These are phyloP conservation scores for Zygosaccharomyces sapae DNA, from an alignment of 1,139 yeast species.

Conservation along the genomic window DNA sequence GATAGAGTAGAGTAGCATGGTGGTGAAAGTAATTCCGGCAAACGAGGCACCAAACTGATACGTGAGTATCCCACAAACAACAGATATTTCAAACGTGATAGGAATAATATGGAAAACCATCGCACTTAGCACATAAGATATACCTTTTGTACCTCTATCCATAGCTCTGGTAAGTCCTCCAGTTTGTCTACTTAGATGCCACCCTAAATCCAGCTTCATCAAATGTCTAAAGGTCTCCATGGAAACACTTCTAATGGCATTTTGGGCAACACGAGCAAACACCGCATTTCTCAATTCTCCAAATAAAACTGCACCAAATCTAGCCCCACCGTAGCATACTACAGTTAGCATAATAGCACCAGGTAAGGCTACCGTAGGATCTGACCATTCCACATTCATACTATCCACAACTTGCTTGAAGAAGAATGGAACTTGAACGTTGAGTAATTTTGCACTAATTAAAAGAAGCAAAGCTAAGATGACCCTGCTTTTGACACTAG, in stretches of 20 bases:
- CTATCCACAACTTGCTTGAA: conserved; percentile 85
- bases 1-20: conserved; percentile 81
- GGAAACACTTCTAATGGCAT: conserved; percentile 89
- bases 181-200: conserved; percentile 87
- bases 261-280: conserved; percentile 92
- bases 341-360: conserved; percentile 66
- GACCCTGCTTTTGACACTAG: conserved; percentile 70
- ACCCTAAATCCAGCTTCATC: conserved; percentile 78
- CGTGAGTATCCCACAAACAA: conserved; percentile 90
- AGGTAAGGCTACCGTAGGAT: conserved; percentile 48
- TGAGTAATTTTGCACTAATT: conserved; percentile 74
- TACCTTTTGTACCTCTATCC: conserved; percentile 97
- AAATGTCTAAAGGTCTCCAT: conserved; percentile 80
- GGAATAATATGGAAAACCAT: conserved; percentile 97
- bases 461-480: conserved; percentile 66
- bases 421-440: conserved; percentile 93
- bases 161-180: conserved; percentile 96
- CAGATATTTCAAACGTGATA: conserved; percentile 80
- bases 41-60: conserved; percentile 86
- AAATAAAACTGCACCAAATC: conserved; percentile 90
- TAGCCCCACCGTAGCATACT: conserved; percentile 86
- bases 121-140: conserved; percentile 84
- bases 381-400: conserved; percentile 87
- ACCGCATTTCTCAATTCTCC: conserved; percentile 94
- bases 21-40: conserved; percentile 82